phyloP scores from a whole-genome alignment of 1,284 basidiomycete species.

The Takashimella koratensis region DNA sequence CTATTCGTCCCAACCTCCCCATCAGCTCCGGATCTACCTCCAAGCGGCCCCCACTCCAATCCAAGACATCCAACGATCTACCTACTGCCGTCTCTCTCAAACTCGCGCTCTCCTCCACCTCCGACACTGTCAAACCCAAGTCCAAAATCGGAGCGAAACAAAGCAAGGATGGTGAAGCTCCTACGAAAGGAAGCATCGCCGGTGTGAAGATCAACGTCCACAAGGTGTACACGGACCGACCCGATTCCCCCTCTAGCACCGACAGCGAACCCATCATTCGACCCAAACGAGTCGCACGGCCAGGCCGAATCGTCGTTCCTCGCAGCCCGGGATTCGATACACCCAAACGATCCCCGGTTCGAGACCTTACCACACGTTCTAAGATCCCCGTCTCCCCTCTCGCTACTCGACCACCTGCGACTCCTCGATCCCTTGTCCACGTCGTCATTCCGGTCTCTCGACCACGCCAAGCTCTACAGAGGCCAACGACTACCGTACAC shows the following conservation, averaged over 20 bases:
- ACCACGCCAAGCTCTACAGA: neutral
- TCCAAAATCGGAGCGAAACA: too few relatives aligned
- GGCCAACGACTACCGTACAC: neutral
- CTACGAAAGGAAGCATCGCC: too few relatives aligned
- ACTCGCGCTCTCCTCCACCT: too few relatives aligned
- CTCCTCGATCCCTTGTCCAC: constrained; percentile 8
- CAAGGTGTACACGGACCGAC: too few relatives aligned
- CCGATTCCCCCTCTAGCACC: neutral
- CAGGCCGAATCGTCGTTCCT: constrained; percentile 13
- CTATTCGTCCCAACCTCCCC: constrained; percentile 2
- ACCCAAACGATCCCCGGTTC: neutral
- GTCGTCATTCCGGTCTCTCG: constrained; percentile 13
- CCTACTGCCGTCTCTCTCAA: too few relatives aligned
- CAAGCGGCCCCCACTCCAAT: constrained; percentile 19
- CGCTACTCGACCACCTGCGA: neutral
- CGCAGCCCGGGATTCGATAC: neutral
- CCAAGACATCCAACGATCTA: constrained; percentile 18
- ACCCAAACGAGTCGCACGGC: constrained; percentile 4
- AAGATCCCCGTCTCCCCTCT: neutral
- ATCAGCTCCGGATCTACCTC: constrained; percentile 5
- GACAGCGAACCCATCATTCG: neutral
- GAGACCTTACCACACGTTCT: neutral
- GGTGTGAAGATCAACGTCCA: too few relatives aligned
- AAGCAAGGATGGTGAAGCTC: too few relatives aligned
- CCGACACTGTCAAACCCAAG: too few relatives aligned